These are phyloP conservation scores for Geum urbanum DNA, from an alignment of 306 rosid genomes.

Conservation along the genomic window DNA sequence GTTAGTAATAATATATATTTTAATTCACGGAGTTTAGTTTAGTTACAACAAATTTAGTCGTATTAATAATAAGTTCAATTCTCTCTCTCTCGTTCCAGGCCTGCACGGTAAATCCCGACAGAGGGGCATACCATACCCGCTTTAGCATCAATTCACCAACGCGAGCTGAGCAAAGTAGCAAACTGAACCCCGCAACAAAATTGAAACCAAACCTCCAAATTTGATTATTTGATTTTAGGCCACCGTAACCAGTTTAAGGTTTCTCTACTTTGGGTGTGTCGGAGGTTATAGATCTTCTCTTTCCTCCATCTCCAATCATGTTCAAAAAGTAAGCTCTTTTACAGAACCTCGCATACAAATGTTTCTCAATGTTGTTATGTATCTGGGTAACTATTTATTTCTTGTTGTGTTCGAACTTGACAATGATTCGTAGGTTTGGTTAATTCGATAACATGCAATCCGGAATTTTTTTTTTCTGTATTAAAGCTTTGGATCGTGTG, in stretches of 20 bases:
- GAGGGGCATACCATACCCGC: not conserved
- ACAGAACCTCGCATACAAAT: not conserved
- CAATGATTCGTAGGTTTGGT: conserved; percentile 14
- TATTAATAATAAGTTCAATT: too few species aligned
- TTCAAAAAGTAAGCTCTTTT: conserved; percentile 32
- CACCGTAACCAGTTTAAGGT: not conserved
- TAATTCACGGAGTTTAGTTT: too few species aligned
- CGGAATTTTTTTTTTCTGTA: not conserved
- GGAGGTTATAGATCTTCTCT: not conserved
- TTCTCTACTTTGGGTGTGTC: not conserved
- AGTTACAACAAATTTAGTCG: too few species aligned
- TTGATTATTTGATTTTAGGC: not conserved
- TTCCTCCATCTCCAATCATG: conserved; percentile 19
- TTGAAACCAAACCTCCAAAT: not conserved
- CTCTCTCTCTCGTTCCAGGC: not conserved
- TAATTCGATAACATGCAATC: not conserved
- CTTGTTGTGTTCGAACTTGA: not conserved
- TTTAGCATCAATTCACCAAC: not conserved
- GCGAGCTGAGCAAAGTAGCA: not conserved
- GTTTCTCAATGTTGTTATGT: not conserved
- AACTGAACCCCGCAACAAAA: not conserved
- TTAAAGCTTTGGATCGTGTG: not conserved
- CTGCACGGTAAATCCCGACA: not conserved
- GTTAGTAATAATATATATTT: too few species aligned
- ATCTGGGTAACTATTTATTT: not conserved